Conservation (phyloP, 257 asterid genomes). For the Nicotiana noctiflora region DNA sequence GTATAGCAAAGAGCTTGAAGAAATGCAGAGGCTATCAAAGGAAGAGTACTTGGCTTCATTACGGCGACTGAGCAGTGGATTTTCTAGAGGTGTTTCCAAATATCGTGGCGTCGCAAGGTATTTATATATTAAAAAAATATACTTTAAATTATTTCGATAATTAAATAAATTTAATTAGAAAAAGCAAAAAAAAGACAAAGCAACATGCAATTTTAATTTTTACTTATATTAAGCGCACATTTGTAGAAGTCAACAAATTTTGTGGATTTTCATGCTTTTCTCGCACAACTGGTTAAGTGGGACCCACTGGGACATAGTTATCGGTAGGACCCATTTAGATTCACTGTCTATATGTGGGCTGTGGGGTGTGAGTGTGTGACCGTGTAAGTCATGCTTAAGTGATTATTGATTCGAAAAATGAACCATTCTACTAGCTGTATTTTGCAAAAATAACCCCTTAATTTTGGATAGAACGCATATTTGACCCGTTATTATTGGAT, state of each 20-base stretch:
- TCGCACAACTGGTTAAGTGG: not conserved
- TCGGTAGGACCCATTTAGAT: not conserved
- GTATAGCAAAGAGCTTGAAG: conserved; percentile 46
- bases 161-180: not conserved
- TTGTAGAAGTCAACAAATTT: not conserved
- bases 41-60: conserved; percentile 66
- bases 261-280: not conserved
- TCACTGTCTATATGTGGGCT: not conserved
- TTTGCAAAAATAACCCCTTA: not conserved
- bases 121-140: not conserved
- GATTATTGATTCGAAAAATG: not conserved
- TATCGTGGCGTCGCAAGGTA: conserved; percentile 90
- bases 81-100: conserved; percentile 73
- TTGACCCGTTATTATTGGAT: conserved; percentile 2
- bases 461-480: not conserved
- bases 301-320: not conserved
- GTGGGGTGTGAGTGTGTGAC: not conserved
- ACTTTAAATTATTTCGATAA: not conserved
- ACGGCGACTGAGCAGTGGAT: conserved; percentile 67
- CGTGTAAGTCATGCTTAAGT: not conserved
- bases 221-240: not conserved
- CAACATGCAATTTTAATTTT: not conserved
- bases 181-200: not conserved
- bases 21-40: conserved; percentile 50
- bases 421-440: not conserved